Conservation (phyloP, 164 flowering plant genomes). For the Stephania cephalantha region DNA sequence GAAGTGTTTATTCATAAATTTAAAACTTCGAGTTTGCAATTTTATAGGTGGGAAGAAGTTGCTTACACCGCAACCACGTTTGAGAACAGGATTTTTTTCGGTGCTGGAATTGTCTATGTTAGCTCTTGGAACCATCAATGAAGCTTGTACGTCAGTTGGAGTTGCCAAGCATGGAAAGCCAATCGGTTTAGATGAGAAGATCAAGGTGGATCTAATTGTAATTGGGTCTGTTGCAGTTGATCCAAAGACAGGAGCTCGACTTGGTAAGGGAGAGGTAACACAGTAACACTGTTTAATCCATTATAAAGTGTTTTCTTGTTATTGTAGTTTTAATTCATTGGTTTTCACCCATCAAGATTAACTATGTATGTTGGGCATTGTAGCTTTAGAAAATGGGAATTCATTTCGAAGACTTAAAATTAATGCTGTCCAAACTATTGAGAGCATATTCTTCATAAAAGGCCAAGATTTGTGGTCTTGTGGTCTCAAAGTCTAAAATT, state of each 20-base stretch:
- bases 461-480: too few species aligned
- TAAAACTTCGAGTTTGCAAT: neutral
- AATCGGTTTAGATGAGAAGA: conserved; percentile 67
- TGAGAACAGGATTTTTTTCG: conserved; percentile 87
- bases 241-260: conserved; percentile 84
- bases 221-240: conserved; percentile 90
- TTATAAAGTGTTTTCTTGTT: too few species aligned
- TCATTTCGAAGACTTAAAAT: too few species aligned
- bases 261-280: conserved; percentile 93
- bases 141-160: conserved; percentile 86
- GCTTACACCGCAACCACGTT: conserved; percentile 86
- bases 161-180: conserved; percentile 83
- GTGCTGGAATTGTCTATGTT: conserved; percentile 49
- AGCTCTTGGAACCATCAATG: conserved; percentile 42
- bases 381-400: too few species aligned
- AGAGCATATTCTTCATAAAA: too few species aligned
- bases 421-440: too few species aligned
- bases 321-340: too few species aligned
- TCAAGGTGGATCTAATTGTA: conserved; percentile 76
- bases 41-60: conserved; percentile 62
- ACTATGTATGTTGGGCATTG: too few species aligned
- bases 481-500: too few species aligned
- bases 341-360: too few species aligned
- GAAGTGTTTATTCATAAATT: neutral
- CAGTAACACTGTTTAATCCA: too few species aligned